Percentiles rank a stretch among this genome's conserved stretches.
These are phyloP conservation scores for Anthoceros angustus DNA, from an alignment of 225 moss, liverwort and hornwort species.

Conservation along the genomic window DNA sequence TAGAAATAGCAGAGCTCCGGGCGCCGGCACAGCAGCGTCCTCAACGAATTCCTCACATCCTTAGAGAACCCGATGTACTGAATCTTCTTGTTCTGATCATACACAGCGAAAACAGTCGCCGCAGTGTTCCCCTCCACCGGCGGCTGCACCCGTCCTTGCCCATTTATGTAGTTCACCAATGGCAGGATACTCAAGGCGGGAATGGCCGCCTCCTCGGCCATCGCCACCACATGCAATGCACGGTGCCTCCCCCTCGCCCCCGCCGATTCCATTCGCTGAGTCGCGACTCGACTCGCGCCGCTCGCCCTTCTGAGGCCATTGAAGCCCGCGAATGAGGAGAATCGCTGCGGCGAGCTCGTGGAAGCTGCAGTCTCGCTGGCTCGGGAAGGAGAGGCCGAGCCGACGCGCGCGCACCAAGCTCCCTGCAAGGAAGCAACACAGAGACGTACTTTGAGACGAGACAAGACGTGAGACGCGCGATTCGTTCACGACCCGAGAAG, in stretches of 20 bases:
- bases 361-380: not conserved
- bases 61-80: slow-evolving; percentile 93
- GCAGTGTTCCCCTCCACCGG: slow-evolving; percentile 40
- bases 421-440: not conserved
- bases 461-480: too few relatives aligned
- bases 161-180: slow-evolving; percentile 59
- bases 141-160: slow-evolving; percentile 75
- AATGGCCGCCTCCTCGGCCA: slow-evolving; percentile 16
- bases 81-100: slow-evolving; percentile 43
- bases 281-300: not conserved
- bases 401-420: not conserved
- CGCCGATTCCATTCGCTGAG: not conserved
- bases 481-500: too few relatives aligned
- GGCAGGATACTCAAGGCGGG: slow-evolving; percentile 45
- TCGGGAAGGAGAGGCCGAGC: not conserved
- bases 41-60: slow-evolving; percentile 79
- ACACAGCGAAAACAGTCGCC: slow-evolving; percentile 72
- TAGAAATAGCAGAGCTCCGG: slow-evolving; percentile 68
- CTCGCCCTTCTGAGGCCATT: not conserved
- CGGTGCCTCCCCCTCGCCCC: not conserved
- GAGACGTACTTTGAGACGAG: not conserved
- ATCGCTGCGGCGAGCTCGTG: not conserved
- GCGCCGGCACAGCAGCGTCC: slow-evolving; percentile 82
- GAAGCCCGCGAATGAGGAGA: not conserved
- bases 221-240: slow-evolving; percentile 12